Base-by-base conservation (phyloP, 495 filamentous ascomycete species). In the Stereocaulon alpinum region DNA sequence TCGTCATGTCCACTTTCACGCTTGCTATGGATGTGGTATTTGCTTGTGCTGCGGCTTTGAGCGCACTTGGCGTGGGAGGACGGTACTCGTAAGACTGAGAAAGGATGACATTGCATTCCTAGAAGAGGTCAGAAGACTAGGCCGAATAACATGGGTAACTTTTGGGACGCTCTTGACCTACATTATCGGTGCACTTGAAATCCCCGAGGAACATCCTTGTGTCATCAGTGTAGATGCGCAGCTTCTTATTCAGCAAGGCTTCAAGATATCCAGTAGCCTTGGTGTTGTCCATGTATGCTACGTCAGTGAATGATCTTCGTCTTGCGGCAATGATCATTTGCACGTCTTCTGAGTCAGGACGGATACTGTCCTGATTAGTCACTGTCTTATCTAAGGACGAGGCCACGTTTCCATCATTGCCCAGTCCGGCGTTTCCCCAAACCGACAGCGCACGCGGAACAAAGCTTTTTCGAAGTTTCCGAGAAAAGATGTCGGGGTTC, bases 181-280 rank as follows among this genome's bases (percentile, higher is more conserved):
- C 93, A 53, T 87, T 83, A 74, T 98, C 93, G 22, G 90, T 95
- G 72, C 94, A 97, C 71, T 92, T 96, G 73, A 98, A 87, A 59
- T 81, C 75, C 40, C 93, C 93, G 41, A 89, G 77, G 71, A 97
- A 98, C 75, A 96, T 86, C 44, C 93, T 87, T 29, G 75, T 78
- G 69, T 97, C 93, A 5, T 84, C 88, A 29, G 86, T 88, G 64
- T 88, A 83, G 54, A 97, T 75, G 61, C 91, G 86, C 42, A 98
- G 72, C 11, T 69, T 72, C 30, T 74, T 76, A 30, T 76, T 77
- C 45, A 81, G 68, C n/a, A 81, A 64, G 9, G 70, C 69, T 20
- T 75, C 70, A 55, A 81, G 61, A 59, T 76, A 81, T 45, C 72
- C 69, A 20, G 71, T 67, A 54, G 74, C 73, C 40, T 73, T 63